Base-by-base conservation (phyloP, 345 rosid species). In the Sisymbrium irio region DNA sequence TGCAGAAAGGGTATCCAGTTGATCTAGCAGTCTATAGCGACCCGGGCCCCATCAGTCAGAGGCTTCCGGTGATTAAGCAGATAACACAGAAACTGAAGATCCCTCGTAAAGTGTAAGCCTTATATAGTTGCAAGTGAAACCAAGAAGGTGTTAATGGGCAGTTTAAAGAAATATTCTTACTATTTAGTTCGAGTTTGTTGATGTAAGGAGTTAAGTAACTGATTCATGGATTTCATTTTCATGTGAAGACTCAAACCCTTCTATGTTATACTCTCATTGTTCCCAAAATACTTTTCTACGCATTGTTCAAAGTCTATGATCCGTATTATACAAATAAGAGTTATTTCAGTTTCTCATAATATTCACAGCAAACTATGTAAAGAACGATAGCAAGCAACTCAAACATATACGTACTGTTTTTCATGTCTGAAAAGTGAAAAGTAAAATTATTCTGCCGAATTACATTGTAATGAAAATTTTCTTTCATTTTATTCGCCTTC, bases 1-100 rank as follows among this genome's bases (percentile, higher is more conserved):
- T 82, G 89, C 94, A 95, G 99, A 89, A 84, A 82, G 99, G 96
- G 56, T 83, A 89, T 78, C 90, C 97, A 55, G 74, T 80, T 67
- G 97, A 90, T 79, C 68, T 92, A 80, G 90, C 94, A 50, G 80
- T 88, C 25, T 88, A 87, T 61, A 77, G 84, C 74, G 99, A 92
- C 83, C 99, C 98, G 39, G 88, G 94, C 82, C 70, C 77, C 75
- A 85, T 92, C 77, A 84, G 91, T 76, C 90, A 92, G 82, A 92
- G 87, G 84, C 96, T 92, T 71, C 97, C 96, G 9, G 83, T 89
- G 69, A 62, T 90, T 80, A 85, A 82, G 86, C 85, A 83, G 44
- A 83, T 73, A 78, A 86, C 88, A 62, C 91, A 89, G 74, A 92
- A 86, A 85, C 89, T 92, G 69, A 79, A 77, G 80, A 58, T 90